Evolutionary conservation across 2,329 filamentous ascomycete genomes (phyloP).

Genomic region (Penicillium capsulatum): DNA sequence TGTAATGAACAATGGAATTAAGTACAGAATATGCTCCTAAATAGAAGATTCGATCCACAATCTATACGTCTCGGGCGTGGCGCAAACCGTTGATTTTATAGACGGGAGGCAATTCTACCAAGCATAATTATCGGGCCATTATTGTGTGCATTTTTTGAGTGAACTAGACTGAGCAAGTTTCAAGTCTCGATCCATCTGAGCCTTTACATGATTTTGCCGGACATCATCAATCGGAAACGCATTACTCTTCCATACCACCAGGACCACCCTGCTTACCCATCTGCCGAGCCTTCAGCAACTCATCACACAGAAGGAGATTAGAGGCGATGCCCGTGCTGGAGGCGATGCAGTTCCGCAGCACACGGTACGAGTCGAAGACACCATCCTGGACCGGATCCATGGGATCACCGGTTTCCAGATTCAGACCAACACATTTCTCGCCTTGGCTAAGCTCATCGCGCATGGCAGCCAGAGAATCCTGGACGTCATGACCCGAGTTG

Average conservation of each 20-base stretch:
- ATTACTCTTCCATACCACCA: slow-evolving; percentile 42
- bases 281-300: slow-evolving; percentile 94
- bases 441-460: slow-evolving; percentile 75
- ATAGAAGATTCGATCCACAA: too few species aligned
- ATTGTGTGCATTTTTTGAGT: slow-evolving; percentile 16
- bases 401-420: slow-evolving; percentile 79
- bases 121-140: slow-evolving; percentile 5
- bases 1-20: too few species aligned
- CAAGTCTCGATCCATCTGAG: slow-evolving; percentile 16
- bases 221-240: slow-evolving; percentile 21
- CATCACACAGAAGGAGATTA: slow-evolving; percentile 91
- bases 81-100: too few species aligned
- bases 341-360: slow-evolving; percentile 87
- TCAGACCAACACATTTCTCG: slow-evolving; percentile 79
- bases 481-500: slow-evolving; percentile 93
- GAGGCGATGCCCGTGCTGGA: slow-evolving; percentile 93
- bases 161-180: slow-evolving; percentile 14
- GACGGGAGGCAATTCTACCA: too few species aligned
- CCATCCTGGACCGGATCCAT: slow-evolving; percentile 94
- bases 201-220: slow-evolving; percentile 23
- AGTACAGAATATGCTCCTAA: too few species aligned
- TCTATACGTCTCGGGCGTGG: too few species aligned
- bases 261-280: slow-evolving; percentile 60
- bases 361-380: slow-evolving; percentile 93
- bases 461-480: slow-evolving; percentile 82